These are phyloP conservation scores for Colletotrichum abscissum DNA, from an alignment of 2,329 filamentous ascomycete species.

Conservation along the genomic window DNA sequence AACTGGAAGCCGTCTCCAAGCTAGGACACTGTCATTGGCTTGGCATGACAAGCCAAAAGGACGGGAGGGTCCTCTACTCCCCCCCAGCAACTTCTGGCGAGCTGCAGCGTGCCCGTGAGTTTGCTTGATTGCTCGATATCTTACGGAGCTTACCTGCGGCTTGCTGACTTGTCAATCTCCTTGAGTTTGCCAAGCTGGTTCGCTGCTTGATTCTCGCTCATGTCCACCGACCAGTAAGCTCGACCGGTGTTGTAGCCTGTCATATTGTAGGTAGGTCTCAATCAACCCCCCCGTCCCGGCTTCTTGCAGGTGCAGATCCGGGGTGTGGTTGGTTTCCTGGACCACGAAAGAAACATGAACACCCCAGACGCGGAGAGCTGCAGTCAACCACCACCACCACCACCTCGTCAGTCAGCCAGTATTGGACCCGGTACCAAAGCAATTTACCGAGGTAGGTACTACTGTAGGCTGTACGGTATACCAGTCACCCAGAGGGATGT, in stretches of 20 bases:
- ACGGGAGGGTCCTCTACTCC: not conserved
- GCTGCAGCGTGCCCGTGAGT: slow-evolving; percentile 13
- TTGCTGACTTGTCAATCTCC: not conserved
- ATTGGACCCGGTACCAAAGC: not conserved
- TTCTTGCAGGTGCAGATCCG: slow-evolving; percentile 32
- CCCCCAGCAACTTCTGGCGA: slow-evolving; percentile 6
- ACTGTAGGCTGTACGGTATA: not conserved
- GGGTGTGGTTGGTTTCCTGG: slow-evolving; percentile 20
- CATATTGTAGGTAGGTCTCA: not conserved
- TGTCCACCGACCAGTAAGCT: not conserved
- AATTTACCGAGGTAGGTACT: not conserved
- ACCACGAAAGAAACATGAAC: not conserved
- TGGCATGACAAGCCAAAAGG: not conserved
- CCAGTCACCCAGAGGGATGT: not conserved
- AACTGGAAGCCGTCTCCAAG: not conserved
- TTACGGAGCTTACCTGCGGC: not conserved
- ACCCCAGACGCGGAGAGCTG: not conserved
- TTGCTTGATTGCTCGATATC: not conserved
- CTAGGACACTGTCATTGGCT: slow-evolving; percentile 1
- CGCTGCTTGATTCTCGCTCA: not conserved
- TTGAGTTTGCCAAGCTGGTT: not conserved
- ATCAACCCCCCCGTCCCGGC: slow-evolving; percentile 2
- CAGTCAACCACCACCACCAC: not conserved
- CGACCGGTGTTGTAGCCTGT: not conserved
- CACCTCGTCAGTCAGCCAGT: not conserved